Percentiles rank a stretch among this genome's conserved stretches.
Evolutionary conservation across 345 rosid genomes (phyloP).

Genomic region (Gossypium rotundifolium): DNA sequence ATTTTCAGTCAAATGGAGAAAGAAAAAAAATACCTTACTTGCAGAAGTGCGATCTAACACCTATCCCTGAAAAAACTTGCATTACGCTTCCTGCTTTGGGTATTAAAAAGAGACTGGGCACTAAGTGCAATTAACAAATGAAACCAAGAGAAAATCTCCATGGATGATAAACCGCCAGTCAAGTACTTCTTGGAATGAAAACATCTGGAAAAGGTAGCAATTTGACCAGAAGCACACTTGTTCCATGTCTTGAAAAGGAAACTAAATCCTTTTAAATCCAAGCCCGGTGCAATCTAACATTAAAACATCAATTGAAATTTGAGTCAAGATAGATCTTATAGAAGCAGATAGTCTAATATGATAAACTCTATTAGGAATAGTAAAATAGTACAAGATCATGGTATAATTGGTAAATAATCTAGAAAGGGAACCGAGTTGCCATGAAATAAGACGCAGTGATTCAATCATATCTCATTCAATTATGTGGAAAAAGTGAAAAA

Average conservation of each 20-base stretch:
- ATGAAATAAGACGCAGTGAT: neutral
- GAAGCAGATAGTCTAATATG: neutral
- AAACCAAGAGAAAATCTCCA: constrained; percentile 66
- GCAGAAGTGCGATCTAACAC: constrained; percentile 46
- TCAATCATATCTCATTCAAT: neutral
- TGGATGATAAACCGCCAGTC: constrained; percentile 72
- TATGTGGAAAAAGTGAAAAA: neutral
- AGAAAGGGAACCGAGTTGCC: neutral
- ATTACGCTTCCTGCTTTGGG: constrained; percentile 48
- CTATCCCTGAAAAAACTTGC: constrained; percentile 47
- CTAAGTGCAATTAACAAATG: constrained; percentile 91
- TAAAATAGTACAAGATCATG: neutral
- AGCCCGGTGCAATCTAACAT: constrained; percentile 47
- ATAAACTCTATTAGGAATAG: neutral
- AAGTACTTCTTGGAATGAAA: constrained; percentile 78
- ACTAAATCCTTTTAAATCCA: constrained; percentile 35
- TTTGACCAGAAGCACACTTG: constrained; percentile 47
- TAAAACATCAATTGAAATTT: constrained; percentile 15
- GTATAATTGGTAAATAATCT: neutral
- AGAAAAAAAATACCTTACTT: constrained; percentile 22
- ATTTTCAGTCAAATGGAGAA: neutral
- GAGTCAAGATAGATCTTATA: neutral
- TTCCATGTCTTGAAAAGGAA: constrained; percentile 60
- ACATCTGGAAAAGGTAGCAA: constrained; percentile 49
- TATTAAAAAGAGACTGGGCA: constrained; percentile 32